Evolutionary conservation across 495 filamentous ascomycete species (phyloP), one percentile per base, ranked within the genome.

Genomic region (Rhizodiscina lignyota): DNA sequence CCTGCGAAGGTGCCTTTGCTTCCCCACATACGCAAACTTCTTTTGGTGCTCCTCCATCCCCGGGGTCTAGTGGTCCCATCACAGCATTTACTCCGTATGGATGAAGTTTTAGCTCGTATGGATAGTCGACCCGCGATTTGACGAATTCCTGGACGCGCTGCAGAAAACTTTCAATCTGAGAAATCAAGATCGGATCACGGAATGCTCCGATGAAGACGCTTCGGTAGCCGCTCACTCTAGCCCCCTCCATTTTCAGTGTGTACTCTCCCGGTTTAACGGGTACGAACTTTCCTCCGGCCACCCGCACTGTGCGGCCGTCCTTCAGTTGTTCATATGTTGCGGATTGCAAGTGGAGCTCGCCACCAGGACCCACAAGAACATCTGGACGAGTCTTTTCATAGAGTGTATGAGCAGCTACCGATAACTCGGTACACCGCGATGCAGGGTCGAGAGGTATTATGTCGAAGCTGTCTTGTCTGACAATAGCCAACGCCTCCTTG

Each of bases 301-400:
- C n/a, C n/a, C n/a, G n/a, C n/a, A n/a, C n/a, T n/a, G n/a, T n/a
- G n/a, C n/a, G n/a, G n/a, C n/a, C n/a, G n/a, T n/a, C n/a, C n/a
- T n/a, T n/a, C n/a, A n/a, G n/a, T n/a, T n/a, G n/a, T n/a, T n/a
- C n/a, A n/a, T n/a, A n/a, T n/a, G n/a, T n/a, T n/a, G n/a, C n/a
- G 1, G 38, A 20, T 11, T 47, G 52, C 3, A 69, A 44, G 24
- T 60, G 42, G 1, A 70, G 50, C 18, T 40, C 40, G 12, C 64
- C 66, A 1, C 66, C 66, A 5, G 66, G 66, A 0, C 64, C 64
- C 13, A 47, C 37, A 4, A 67, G 48, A 1, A 54, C 26, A 49
- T 67, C 63, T 0, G 66, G 63, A 21, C 63, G 45, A 1, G 58
- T 47, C 39, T 67, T 70, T 43, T 70, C 63, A 24, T 68, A 68